phyloP scores from a whole-genome alignment of 495 filamentous ascomycete species.

The Podospora tetraspora region DNA sequence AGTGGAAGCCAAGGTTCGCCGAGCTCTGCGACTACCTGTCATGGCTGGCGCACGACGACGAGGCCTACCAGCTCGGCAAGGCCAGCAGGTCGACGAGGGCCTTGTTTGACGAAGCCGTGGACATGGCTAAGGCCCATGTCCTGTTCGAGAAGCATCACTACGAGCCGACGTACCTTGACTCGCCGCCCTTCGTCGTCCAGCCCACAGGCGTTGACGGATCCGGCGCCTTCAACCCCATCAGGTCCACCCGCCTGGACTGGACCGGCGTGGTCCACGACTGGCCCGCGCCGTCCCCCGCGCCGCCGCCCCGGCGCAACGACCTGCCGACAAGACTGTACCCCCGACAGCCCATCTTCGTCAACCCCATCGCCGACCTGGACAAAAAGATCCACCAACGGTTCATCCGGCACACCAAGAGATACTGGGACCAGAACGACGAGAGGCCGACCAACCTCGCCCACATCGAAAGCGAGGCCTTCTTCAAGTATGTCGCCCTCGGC shows the following conservation, averaged over 20 bases:
- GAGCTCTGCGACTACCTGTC: conserved; percentile 24
- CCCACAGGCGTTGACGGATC: background rate
- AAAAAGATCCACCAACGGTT: background rate
- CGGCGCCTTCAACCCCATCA: conserved; percentile 1
- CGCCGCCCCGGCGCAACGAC: conserved; percentile 4
- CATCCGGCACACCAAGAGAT: background rate
- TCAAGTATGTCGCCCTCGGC: background rate
- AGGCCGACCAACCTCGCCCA: conserved; percentile 10
- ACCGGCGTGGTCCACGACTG: conserved; percentile 12
- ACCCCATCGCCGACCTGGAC: conserved; percentile 13
- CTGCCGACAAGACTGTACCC: conserved; percentile 11
- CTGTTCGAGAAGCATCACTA: conserved; percentile 26
- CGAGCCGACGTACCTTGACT: conserved; percentile 11
- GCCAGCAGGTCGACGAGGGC: conserved; percentile 15
- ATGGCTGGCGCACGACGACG: conserved; percentile 23
- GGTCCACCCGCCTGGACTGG: conserved; percentile 23
- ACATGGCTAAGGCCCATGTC: conserved; percentile 22
- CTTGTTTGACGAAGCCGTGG: conserved; percentile 22
- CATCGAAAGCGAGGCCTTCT: conserved; percentile 14
- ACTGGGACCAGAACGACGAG: conserved; percentile 1
- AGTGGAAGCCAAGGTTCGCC: conserved; percentile 22
- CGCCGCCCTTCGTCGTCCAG: conserved; percentile 7
- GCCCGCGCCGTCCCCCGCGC: conserved; percentile 10
- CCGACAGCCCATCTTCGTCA: conserved; percentile 10
- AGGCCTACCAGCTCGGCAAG: conserved; percentile 13